Base-by-base conservation (phyloP, 2,329 filamentous ascomycete species). In the Scopulariopsis brevicaulis region DNA sequence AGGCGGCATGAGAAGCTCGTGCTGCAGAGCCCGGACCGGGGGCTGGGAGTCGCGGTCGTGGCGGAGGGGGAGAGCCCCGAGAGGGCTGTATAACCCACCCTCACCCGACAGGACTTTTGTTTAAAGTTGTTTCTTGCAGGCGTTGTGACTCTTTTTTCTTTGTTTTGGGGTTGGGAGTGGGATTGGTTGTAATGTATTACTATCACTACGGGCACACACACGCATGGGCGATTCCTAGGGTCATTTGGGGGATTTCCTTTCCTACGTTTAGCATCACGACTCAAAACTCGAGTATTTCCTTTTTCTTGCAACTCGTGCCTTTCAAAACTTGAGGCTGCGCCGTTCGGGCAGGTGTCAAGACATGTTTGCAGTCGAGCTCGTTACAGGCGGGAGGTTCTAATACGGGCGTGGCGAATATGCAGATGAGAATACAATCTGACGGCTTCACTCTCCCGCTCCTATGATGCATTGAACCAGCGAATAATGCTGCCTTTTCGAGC, bases 1-100 rank as follows among this genome's bases (percentile, higher is more conserved):
- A 82, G 93, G 68, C 81, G 90, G 67, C 94, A 97, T 68, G 94
- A 99, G 74, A 89, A 94, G 70, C 77, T 99, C 55, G 90, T 99
- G 5, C 75, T 96, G 63, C 92, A 96, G 69, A 96, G 90, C 69
- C 94, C 94, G 0, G 92, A 96, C 65, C 81, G 94, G 40, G 92
- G 93, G 1, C 76, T 97, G 56, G 85, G 85, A 20, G 82, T 96
- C 48, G 87, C 94, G 2, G 81, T 99, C 59, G 89, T 99, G 65
- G 92, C 91, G 0, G 86, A 90, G 65, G 90, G 89, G 53, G 94
- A 97, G 77, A 78, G 79, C 54, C 79, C 87, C 0, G 90, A 95
- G 74, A 84, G 81, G 34, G 85, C 88, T 56, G 89, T 92, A 62
- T 93, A 78, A 22, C 32, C 25, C 53, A 35, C 53, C 2, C 20